phyloP scores from a whole-genome alignment of 805 yeast genomes.

The Candida orba region DNA sequence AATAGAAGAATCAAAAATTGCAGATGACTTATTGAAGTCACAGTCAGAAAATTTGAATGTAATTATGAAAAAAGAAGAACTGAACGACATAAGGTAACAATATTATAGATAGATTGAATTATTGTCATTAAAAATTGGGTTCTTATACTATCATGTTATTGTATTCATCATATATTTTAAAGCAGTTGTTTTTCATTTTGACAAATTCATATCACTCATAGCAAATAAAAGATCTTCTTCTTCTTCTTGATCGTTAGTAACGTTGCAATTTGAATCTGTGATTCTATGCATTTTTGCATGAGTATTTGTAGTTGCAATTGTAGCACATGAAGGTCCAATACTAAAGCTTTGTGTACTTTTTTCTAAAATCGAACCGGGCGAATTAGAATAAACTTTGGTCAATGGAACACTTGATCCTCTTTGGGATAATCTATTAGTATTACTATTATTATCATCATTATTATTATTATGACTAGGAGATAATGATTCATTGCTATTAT shows the following conservation, averaged over 20 bases:
- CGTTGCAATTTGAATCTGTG: slow-evolving; percentile 1
- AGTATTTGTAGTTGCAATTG: slow-evolving; percentile 24
- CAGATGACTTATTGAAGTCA: not conserved
- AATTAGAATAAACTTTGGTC: slow-evolving; percentile 14
- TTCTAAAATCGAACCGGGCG: slow-evolving; percentile 16
- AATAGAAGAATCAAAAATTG: not conserved
- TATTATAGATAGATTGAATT: too few species aligned
- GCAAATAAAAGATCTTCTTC: slow-evolving; percentile 64
- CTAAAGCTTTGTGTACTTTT: slow-evolving; percentile 11
- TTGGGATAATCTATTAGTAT: not conserved
- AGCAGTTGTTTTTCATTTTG: slow-evolving; percentile 15
- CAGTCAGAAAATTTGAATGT: not conserved
- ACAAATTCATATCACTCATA: slow-evolving; percentile 66
- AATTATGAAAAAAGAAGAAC: too few species aligned
- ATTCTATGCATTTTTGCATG: slow-evolving; percentile 25
- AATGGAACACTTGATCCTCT: slow-evolving; percentile 7
- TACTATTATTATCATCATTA: too few species aligned
- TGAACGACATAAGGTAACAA: too few species aligned
- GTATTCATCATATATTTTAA: too few species aligned
- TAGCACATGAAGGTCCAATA: slow-evolving; percentile 26
- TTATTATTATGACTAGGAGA: not conserved
- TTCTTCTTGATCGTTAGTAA: slow-evolving; percentile 35
- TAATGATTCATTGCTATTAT: slow-evolving; percentile 20
- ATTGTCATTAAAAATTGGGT: too few species aligned
- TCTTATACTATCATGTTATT: too few species aligned